Conservation (phyloP, 768 basidiomycete genomes). For the Cystobasidiopsis lactophilus region DNA sequence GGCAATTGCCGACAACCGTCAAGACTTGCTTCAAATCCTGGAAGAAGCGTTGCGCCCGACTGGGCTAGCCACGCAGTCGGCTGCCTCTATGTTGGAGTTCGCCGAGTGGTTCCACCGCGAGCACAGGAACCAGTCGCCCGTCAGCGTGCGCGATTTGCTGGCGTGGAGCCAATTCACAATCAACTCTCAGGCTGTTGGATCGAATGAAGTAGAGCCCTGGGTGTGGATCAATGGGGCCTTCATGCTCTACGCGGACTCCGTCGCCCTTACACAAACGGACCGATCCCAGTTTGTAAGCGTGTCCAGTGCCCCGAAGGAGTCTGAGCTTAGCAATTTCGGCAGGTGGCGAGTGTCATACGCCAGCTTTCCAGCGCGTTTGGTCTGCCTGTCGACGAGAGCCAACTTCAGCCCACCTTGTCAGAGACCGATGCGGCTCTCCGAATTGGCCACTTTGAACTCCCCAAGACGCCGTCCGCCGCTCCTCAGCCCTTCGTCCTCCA, state of each 20-base stretch:
- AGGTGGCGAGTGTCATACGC: too few species aligned
- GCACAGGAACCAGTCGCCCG: constrained; percentile 34
- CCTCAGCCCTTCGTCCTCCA: constrained; percentile 45
- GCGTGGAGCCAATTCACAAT: constrained; percentile 90
- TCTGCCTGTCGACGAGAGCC: not conserved
- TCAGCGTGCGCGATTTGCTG: constrained; percentile 68
- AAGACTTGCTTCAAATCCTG: constrained; percentile 60
- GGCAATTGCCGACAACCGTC: constrained; percentile 48
- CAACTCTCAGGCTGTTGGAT: not conserved
- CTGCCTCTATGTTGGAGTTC: constrained; percentile 47
- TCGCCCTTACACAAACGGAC: too few species aligned
- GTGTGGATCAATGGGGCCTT: constrained; percentile 49
- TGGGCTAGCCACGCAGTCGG: constrained; percentile 38
- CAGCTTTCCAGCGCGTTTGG: too few species aligned
- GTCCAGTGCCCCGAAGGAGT: too few species aligned
- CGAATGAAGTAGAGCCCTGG: not conserved
- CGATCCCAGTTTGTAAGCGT: too few species aligned
- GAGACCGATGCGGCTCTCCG: not conserved
- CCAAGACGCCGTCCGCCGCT: constrained; percentile 46
- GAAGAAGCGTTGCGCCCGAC: constrained; percentile 39
- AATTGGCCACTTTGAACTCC: constrained; percentile 25
- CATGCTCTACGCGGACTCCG: constrained; percentile 72
- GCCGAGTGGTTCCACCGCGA: constrained; percentile 50
- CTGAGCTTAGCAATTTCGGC: too few species aligned
- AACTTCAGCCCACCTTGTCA: not conserved